phyloP scores from a whole-genome alignment of 169 alveolate genomes.

The Theileria sp. region DNA sequence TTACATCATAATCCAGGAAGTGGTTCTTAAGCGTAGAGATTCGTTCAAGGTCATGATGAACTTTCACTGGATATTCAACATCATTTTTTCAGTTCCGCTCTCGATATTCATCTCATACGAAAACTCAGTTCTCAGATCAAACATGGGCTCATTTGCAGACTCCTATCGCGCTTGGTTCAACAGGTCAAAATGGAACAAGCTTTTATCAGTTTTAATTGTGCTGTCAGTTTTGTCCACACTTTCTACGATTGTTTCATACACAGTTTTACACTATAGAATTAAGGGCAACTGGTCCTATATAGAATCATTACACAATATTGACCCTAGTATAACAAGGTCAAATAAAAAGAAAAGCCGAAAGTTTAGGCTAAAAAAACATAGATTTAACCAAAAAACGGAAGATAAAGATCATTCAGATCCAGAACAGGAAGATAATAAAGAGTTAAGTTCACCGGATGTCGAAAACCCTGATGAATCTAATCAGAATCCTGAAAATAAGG shows the following conservation, averaged over 20 bases:
- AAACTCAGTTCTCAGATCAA: slow-evolving; percentile 35
- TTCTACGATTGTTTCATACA: slow-evolving; percentile 24
- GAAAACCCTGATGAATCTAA: not conserved
- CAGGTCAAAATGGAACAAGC: slow-evolving; percentile 29
- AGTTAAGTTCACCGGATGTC: not conserved
- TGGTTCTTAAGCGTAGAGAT: slow-evolving; percentile 23
- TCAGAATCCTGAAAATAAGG: not conserved
- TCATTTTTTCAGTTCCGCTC: slow-evolving; percentile 47
- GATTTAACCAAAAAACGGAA: not conserved
- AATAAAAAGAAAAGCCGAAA: not conserved
- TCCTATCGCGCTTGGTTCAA: slow-evolving; percentile 48
- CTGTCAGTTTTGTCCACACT: not conserved
- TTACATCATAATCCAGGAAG: slow-evolving; percentile 53
- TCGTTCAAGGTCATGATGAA: slow-evolving; percentile 28
- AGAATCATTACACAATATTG: slow-evolving; percentile 15
- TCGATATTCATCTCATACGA: slow-evolving; percentile 47
- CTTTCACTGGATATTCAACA: slow-evolving; percentile 32
- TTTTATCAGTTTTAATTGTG: slow-evolving; percentile 9
- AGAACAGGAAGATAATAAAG: not conserved
- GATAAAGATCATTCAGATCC: not conserved
- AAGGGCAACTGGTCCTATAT: slow-evolving; percentile 52
- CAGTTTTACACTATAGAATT: slow-evolving; percentile 11
- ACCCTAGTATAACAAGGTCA: not conserved
- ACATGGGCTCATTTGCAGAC: slow-evolving; percentile 5
- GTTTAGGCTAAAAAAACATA: not conserved